Base-by-base conservation (phyloP, 2,329 filamentous ascomycete genomes). In the Epichloe festucae region DNA sequence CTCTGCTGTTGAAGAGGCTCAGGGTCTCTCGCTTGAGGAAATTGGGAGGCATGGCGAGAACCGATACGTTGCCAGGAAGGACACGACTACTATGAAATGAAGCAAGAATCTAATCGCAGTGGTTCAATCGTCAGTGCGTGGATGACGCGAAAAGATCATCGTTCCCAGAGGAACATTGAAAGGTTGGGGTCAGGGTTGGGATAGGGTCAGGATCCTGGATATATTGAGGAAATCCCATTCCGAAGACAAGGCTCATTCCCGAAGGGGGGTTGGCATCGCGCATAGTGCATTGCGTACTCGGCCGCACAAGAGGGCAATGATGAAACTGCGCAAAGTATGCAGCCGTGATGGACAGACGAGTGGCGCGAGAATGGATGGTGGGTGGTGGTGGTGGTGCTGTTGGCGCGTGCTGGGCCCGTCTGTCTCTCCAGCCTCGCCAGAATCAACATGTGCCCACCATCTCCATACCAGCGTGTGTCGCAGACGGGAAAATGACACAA, bases 1-100 rank as follows among this genome's bases (percentile, higher is more conserved):
- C n/a, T 35, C 50, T 46, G 46, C 19, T n/a, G 15, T 49, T 42
- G 39, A 52, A 48, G 17, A 23, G 31, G 8, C 48, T 49, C 47
- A 44, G 19, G n/a, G 40, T 31, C 17, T 48, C 17, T 7, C 34
- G 44, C 34, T 39, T 50, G 15, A 47, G 34, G 14, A 48, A 49
- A 48, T 17, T 46, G 42, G 56, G 56, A 55, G 56, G 46, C 54
- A 56, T 55, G 42, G 47, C 36, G 41, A 49, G 39, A n/a, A 17
- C 17, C 15, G 3, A 43, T 27, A 23, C 38, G 41, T 39, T 45
- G 34, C 10, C 49, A 50, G 45, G 43, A 49, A 50, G 42, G 43
- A 49, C 36, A 21, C n/a, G 42, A 27, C 36, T 31, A 14, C 41
- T 50, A 51, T 53, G 34, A 48, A 57, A 54, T 56, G 50, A 57